Evolutionary conservation across 2,329 filamentous ascomycete species (phyloP), one percentile per base, ranked within the genome.

Genomic region (Cladophialophora psammophila): DNA sequence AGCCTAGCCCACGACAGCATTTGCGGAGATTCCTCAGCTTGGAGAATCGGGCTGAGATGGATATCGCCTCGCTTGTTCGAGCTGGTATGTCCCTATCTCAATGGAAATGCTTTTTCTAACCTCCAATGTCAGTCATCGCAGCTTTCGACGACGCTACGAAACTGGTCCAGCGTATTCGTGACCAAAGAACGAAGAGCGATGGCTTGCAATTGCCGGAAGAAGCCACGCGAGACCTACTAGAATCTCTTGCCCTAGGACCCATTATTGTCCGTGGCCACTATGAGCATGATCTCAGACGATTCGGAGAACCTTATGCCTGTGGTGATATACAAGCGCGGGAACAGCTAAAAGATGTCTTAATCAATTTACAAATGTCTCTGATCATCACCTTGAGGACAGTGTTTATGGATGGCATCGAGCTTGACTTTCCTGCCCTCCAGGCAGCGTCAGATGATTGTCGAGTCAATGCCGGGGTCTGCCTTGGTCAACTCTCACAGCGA

Each of bases 341-440:
- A 58, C 73, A 76, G 48, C 72, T 81, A 68, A 79, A 79, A 67
- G 77, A 79, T 65, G 77, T 81, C 48, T 72, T 80, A 36, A 78
- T 78, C 60, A 75, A 73, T 38, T 72, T 81, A 1, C 78, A 81
- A 67, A 69, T 75, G 50, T 74, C 74, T 1, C 63, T 81, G 31
- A 71, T 80, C 35, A 71, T 72, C 20, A 75, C 75, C 26, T 74
- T 81, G 9, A 74, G 75, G 4, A 72, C 68, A 20, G 74, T 76
- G 7, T 75, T 72, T 52, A 71, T 76, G 55, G 74, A 77, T 36
- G 74, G 77, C 55, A 71, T 69, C 9, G 70, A 72, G 3, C 58
- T 78, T 5, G 75, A 81, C 63, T 76, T 76, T 34, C 58, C 65
- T 13, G 69, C 72, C 9, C 64, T 81, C 32, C 76, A 78, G 62